Evolutionary conservation across 148 eudicot genomes (phyloP).

Genomic region (Chenopodium quinoa): DNA sequence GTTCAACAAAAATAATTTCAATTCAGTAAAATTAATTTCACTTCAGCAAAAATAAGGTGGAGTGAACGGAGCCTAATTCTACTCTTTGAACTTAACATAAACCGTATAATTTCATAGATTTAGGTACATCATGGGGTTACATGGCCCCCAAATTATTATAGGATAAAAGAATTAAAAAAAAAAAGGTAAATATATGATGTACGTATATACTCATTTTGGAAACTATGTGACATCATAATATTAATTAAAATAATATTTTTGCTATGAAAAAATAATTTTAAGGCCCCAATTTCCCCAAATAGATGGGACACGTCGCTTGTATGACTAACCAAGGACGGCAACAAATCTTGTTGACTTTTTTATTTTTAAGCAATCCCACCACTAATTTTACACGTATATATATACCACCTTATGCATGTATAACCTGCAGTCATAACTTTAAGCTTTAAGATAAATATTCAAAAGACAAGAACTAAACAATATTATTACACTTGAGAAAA

Average conservation of each 20-base stretch:
- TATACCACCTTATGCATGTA: conserved; percentile 18
- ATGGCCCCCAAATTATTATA: conserved; percentile 19
- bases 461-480: neutral
- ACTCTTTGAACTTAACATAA: neutral
- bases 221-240: conserved; percentile 19
- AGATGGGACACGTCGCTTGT: conserved; percentile 64
- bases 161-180: conserved; percentile 11
- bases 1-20: no score
- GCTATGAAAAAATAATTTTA: neutral
- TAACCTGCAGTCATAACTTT: conserved; percentile 17
- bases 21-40: no score
- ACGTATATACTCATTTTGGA: conserved; percentile 15
- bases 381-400: neutral
- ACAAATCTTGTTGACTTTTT: conserved; percentile 66
- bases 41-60: no score
- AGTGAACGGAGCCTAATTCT: no score
- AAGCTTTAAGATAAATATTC: neutral
- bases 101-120: neutral
- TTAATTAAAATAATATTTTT: neutral
- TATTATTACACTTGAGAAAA: neutral
- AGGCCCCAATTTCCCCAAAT: conserved; percentile 28
- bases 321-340: conserved; percentile 72
- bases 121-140: conserved; percentile 8
- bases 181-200: neutral
- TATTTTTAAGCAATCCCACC: neutral